Evolutionary conservation across 2,329 filamentous ascomycete genomes (phyloP), one percentile per base, ranked within the genome.

Genomic region (Aphanocladium album): DNA sequence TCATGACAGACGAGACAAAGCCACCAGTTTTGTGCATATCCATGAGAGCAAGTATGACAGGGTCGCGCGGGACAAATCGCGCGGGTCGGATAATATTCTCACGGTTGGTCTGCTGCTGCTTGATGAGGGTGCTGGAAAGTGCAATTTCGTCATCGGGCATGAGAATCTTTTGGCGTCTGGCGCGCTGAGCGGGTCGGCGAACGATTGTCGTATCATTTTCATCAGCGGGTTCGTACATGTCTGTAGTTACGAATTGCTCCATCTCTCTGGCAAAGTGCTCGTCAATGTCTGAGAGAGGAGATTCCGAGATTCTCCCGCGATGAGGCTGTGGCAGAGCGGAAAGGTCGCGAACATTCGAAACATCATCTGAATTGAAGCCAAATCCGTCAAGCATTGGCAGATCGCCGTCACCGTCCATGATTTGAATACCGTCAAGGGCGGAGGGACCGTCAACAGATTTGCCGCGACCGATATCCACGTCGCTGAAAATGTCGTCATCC

Each of bases 11-110:
- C 4, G 89, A 90, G 19, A 97, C 90, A 68, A 99, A 98, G 43
- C 87, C 90, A 58, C 95, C 93, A 58, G 84, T 91, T 76, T 89
- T 92, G 73, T 97, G 95, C 83, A 97, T 89, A 67, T 93, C 91
- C 80, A 96, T 89, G 23, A 99, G 79, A 37, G 91, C 90, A 33
- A 98, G 82, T 16, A 98, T 81, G 58, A 93, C 86, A 1, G 93
- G 91, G 67, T 99, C 92, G 43, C 90, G 87, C 1, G 93, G 91
- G 49, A 99, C 80, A 74, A 96, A 96, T 0, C 87, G 86, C 7
- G 90, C 86, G 1, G 89, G 84, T 74, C 89, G 93, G 61, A 96
- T 80, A 63, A 98, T 98, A 68, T 89, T 91, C 50, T 91, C 89
- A 65, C 90, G 89, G 71, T 96, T 91, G 61, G 87, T 83, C 72